Evolutionary conservation across 768 basidiomycete species (phyloP).

Genomic region (Amanita phalloides): DNA sequence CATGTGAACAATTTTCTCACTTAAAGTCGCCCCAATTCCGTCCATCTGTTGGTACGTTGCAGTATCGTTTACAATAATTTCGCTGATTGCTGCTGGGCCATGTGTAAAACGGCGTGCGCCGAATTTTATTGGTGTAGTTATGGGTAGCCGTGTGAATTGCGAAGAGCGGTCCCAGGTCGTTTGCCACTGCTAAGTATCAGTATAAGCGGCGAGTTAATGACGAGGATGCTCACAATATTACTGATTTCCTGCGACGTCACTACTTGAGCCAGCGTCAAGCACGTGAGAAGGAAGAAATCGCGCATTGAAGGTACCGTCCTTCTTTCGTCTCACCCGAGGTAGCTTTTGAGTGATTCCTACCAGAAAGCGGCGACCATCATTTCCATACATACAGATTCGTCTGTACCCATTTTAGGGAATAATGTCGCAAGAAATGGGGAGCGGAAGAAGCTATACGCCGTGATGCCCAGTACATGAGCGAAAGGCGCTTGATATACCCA

Average conservation of each 20-base stretch:
- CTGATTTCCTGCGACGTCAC: background rate
- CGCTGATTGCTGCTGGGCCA: conserved; percentile 42
- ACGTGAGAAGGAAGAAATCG: conserved; percentile 1
- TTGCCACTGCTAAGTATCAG: conserved; percentile 36
- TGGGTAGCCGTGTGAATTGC: conserved; percentile 39
- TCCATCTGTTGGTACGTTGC: conserved; percentile 46
- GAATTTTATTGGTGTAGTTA: conserved; percentile 47
- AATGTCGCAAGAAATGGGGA: no score
- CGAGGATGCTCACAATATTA: background rate
- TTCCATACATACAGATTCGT: no score
- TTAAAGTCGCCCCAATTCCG: conserved; percentile 59
- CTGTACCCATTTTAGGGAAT: no score
- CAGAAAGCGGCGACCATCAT: no score
- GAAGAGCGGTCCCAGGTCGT: conserved; percentile 42
- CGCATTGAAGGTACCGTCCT: conserved; percentile 18
- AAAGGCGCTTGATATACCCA: no score
- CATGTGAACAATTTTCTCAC: conserved; percentile 21
- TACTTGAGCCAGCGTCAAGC: background rate
- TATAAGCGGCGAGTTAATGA: background rate
- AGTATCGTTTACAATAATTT: conserved; percentile 50
- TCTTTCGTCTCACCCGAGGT: no score
- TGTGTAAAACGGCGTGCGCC: conserved; percentile 23
- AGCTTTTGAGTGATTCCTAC: no score
- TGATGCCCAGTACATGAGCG: no score
- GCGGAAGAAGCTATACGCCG: no score